These are phyloP conservation scores for Yarrowia phangngaensis DNA, from an alignment of 805 yeast genomes.

Conservation along the genomic window DNA sequence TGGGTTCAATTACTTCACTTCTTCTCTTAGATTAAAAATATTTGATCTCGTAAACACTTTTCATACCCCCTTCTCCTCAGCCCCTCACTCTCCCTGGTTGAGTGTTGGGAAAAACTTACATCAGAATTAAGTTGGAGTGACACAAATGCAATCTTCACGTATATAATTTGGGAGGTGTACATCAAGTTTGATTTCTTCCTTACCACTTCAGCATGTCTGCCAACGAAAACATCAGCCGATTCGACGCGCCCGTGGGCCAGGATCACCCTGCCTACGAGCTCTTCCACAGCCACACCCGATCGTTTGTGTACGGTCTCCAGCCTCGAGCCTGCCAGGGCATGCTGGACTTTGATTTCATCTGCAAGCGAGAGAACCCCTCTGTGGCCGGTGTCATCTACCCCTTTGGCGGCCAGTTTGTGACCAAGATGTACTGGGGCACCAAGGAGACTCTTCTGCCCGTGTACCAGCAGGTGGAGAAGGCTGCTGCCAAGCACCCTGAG, in stretches of 20 bases:
- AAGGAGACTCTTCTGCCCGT: slow-evolving; percentile 47
- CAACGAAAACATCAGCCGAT: slow-evolving; percentile 37
- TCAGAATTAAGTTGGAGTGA: slow-evolving; percentile 1
- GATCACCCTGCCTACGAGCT: slow-evolving; percentile 40
- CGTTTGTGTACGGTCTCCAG: slow-evolving; percentile 46
- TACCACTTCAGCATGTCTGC: slow-evolving; percentile 29
- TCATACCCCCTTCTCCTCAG: no score
- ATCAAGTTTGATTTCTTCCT: background rate
- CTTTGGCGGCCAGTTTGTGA: slow-evolving; percentile 46
- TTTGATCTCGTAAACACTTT: no score
- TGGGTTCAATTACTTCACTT: no score
- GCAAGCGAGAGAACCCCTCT: slow-evolving; percentile 46
- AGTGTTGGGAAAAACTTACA: slow-evolving; percentile 13
- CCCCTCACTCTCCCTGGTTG: slow-evolving; percentile 15
- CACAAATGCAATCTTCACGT: slow-evolving; percentile 1
- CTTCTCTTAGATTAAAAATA: no score
- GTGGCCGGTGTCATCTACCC: slow-evolving; percentile 49
- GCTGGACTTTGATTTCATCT: slow-evolving; percentile 48
- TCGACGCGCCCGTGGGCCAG: slow-evolving; percentile 36
- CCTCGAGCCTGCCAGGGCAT: slow-evolving; percentile 49
- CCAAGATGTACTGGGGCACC: slow-evolving; percentile 51
- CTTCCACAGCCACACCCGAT: slow-evolving; percentile 45
- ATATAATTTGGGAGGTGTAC: background rate
- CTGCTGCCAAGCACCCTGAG: slow-evolving; percentile 46
- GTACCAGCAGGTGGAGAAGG: slow-evolving; percentile 44